Evolutionary conservation across 495 filamentous ascomycete genomes (phyloP), one percentile per base, ranked within the genome.

Genomic region (Annulohypoxylon nitens): DNA sequence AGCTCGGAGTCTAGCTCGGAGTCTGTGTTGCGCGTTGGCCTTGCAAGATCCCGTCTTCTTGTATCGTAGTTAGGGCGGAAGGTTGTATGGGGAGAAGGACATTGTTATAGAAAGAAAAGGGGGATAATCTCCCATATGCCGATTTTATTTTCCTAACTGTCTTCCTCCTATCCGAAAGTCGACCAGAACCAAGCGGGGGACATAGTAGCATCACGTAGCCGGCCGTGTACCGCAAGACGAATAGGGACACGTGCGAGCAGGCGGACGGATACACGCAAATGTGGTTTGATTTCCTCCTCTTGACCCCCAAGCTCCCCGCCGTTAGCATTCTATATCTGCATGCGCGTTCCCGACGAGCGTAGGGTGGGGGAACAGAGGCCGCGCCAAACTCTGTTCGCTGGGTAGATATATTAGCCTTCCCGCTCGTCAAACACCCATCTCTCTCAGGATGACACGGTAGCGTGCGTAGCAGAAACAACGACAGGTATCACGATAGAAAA

Each of bases 281-380:
- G 53, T 71, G 63, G 47, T 43, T 33, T 55, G 36, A 36, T 23
- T 18, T 14, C 23, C 54, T 61, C 18, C 6, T 25, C 12, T 41
- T 57, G 23, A 30, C 12, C 43, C 45, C 33, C 34, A 39, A 67
- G 18, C 55, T 39, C 25, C 6, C 48, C 34, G 12, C 37, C 65
- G 47, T 61, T 53, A 18, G 34, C 9, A n/a, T 16, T 55, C 36
- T 9, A 37, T 48, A 34, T 61, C 37, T 43, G 33, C 39, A 73
- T 73, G 70, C 51, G 53, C 64, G 60, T 68, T 37, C 53, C 70
- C 70, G 70, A 37, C 51, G 53, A 64, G 47, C 59, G 10, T 48
- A 43, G 37, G 39, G n/a, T 53, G 34, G 36, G 37, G 53, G 39
- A n/a, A 43, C 12, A 54, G 48, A 47, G 43, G n/a, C 43, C 43